Evolutionary conservation across 345 rosid species (phyloP).

Genomic region (Melastoma malabathricum): DNA sequence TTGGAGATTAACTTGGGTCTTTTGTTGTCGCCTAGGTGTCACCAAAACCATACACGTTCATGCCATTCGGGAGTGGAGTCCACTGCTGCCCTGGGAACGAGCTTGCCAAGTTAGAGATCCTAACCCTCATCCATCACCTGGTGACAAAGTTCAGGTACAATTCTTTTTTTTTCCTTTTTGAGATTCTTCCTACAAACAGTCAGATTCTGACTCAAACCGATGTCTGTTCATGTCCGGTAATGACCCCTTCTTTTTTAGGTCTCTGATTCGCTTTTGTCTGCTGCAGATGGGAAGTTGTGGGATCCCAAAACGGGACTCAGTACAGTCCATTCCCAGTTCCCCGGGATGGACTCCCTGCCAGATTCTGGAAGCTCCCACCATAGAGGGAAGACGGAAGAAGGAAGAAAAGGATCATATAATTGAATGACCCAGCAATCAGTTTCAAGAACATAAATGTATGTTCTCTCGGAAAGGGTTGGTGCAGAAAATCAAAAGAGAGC

Average conservation of each 20-base stretch:
- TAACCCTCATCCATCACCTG: conserved; percentile 66
- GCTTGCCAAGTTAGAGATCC: conserved; percentile 82
- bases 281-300: conserved; percentile 64
- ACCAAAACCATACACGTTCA: conserved; percentile 66
- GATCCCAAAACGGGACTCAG: conserved; percentile 43
- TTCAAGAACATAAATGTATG: too few species aligned
- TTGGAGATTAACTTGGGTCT: background rate
- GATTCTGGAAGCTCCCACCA: conserved; percentile 42
- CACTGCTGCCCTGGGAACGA: conserved; percentile 93
- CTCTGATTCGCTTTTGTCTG: background rate
- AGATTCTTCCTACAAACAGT: background rate
- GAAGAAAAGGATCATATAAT: too few species aligned
- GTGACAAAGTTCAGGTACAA: conserved; percentile 48
- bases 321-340: conserved; percentile 79
- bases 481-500: too few species aligned
- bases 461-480: too few species aligned
- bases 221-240: background rate
- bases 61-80: conserved; percentile 94
- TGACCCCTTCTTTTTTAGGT: conserved; percentile 7
- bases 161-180: background rate
- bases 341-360: conserved; percentile 50
- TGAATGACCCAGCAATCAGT: too few species aligned
- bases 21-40: conserved; percentile 20
- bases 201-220: background rate
- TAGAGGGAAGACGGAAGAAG: background rate